Evolutionary conservation across 2,329 filamentous ascomycete species (phyloP), one percentile per base, ranked within the genome.

Genomic region (Pestalotiopsis sp.): DNA sequence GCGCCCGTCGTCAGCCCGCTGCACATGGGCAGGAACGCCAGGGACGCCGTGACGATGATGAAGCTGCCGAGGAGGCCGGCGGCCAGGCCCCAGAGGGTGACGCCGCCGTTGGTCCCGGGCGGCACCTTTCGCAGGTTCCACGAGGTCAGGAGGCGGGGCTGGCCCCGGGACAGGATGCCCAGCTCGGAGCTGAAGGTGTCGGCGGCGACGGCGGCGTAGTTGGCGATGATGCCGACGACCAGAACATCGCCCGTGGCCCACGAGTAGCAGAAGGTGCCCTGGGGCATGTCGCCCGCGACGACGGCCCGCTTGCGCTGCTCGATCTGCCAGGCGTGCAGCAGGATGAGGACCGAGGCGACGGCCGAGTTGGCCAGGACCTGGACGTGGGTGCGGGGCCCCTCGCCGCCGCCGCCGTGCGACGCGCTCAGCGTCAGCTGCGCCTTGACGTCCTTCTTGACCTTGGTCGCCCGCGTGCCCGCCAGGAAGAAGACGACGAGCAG

Each of bases 131-230:
- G 91, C 75, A 96, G 86, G 4, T 82, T 90, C 17, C 87, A 89
- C 14, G 93, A 95, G 3, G 94, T 98, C 77, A 99, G 95, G 49
- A 99, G 88, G 45, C 95, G 90, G 9, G 96, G 96, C 59, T 88
- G 83, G 27, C 87, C 87, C 69, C 86, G 88, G 6, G 95, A 92
- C 13, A 99, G 85, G 68, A 99, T 99, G 14, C 96, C 96, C 23
- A 99, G 90, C 82, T 99, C 96, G 12, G 94, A 97, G 68, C 93
- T 95, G 79, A 98, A 96, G 0, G 96, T 99, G 79, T 99, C 96
- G 64, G 95, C 93, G 23, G 94, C 90, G 11, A 97, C 94, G 63
- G 93, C 93, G 31, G 94, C 95, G 76, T 99, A 99, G 82, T 97
- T 95, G 57, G 90, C 89, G 72, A 92, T 88, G 72, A 92, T 90